These are phyloP conservation scores for Phytophthora agathidicida DNA, from an alignment of 352 stramenopile genomes.

Conservation along the genomic window DNA sequence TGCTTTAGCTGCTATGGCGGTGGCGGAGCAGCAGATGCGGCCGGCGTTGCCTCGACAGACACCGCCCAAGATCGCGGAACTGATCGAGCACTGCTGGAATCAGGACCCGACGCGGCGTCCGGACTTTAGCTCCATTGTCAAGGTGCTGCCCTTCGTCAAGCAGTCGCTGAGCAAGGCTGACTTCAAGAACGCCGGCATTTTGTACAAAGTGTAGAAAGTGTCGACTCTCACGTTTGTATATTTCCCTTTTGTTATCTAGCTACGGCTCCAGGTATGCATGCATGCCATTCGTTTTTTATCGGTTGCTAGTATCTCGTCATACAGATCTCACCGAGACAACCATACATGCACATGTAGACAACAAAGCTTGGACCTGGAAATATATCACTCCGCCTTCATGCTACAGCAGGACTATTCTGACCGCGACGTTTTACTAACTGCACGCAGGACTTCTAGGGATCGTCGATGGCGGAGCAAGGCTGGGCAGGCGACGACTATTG, in stretches of 20 bases:
- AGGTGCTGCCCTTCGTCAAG: constrained; percentile 57
- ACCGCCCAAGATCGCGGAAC: constrained; percentile 49
- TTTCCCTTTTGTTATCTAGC: constrained; percentile 3
- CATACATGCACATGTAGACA: constrained; percentile 18
- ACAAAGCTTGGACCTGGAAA: constrained; percentile 18
- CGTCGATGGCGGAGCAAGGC: constrained; percentile 12
- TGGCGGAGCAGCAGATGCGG: constrained; percentile 64
- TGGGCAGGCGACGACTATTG: constrained; percentile 6
- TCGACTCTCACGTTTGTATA: neutral
- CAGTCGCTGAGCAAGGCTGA: constrained; percentile 58
- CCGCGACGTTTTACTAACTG: constrained; percentile 20
- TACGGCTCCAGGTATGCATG: neutral
- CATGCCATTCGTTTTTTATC: neutral
- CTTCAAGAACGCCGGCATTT: constrained; percentile 38
- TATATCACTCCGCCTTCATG: constrained; percentile 4
- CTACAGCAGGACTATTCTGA: neutral
- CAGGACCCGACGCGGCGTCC: constrained; percentile 55
- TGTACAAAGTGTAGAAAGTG: constrained; percentile 22
- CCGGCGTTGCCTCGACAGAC: constrained; percentile 68
- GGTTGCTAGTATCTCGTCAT: neutral
- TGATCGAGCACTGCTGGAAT: constrained; percentile 71
- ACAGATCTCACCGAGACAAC: constrained; percentile 3
- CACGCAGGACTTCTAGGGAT: constrained; percentile 1
- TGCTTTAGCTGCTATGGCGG: constrained; percentile 55
- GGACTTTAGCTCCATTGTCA: constrained; percentile 56